Evolutionary conservation across 805 yeast genomes (phyloP).

Genomic region (Tetrapisispora nanseiensis): DNA sequence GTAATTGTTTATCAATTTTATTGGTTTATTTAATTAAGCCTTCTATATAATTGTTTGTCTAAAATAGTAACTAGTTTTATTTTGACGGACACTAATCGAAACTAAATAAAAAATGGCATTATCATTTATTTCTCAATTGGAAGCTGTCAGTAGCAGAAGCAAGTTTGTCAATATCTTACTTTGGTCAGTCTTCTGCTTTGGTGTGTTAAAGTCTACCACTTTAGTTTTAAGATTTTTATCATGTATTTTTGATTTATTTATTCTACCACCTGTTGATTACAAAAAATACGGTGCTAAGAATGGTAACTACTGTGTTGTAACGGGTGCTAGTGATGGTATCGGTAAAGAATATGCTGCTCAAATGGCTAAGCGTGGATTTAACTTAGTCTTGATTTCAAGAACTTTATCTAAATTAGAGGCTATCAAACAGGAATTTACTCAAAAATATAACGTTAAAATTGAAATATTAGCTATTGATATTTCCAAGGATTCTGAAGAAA

Average conservation of each 20-base stretch:
- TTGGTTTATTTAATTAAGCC: too few relatives aligned
- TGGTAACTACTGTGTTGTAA: slow-evolving; percentile 85
- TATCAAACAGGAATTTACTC: slow-evolving; percentile 52
- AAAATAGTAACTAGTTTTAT: too few relatives aligned
- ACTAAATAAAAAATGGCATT: not conserved
- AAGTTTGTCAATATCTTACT: slow-evolving; percentile 21
- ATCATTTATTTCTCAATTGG: slow-evolving; percentile 19
- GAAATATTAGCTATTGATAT: slow-evolving; percentile 71
- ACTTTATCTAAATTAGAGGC: slow-evolving; percentile 65
- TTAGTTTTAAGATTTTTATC: slow-evolving; percentile 41
- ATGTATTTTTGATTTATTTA: slow-evolving; percentile 49
- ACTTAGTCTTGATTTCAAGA: slow-evolving; percentile 75
- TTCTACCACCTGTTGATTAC: slow-evolving; percentile 51
- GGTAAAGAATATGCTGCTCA: slow-evolving; percentile 88
- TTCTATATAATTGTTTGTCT: too few relatives aligned
- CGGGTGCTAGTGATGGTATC: slow-evolving; percentile 96
- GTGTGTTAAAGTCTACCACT: slow-evolving; percentile 49
- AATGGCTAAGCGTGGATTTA: slow-evolving; percentile 77
- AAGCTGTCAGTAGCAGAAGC: slow-evolving; percentile 14
- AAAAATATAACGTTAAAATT: slow-evolving; percentile 52
- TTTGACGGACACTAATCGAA: not conserved
- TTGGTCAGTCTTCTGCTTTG: slow-evolving; percentile 44
- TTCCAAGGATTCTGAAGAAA: slow-evolving; percentile 46
- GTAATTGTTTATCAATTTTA: too few relatives aligned
- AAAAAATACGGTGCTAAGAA: slow-evolving; percentile 62